Evolutionary conservation across 2,329 filamentous ascomycete genomes (phyloP).

Genomic region (Boeremia lycopersici): DNA sequence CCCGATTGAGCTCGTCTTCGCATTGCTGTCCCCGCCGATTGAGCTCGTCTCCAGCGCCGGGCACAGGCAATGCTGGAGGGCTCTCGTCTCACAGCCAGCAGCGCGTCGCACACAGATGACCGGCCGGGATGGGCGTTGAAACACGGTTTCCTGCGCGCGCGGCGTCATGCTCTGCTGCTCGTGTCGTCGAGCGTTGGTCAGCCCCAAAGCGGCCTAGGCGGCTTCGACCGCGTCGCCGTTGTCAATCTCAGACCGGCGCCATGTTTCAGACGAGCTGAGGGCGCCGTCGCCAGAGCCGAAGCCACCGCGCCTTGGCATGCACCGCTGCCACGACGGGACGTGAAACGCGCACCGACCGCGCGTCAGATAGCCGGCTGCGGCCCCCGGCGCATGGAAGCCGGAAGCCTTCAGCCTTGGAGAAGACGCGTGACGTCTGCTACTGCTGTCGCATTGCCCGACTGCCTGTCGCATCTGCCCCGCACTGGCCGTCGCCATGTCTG

Average conservation of each 20-base stretch:
- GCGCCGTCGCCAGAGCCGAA: constrained; percentile 1
- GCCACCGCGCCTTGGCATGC: constrained; percentile 5
- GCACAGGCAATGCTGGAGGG: too few relatives aligned
- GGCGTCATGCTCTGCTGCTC: constrained; percentile 12
- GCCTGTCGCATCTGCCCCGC: constrained; percentile 15
- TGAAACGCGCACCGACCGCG: constrained; percentile 30
- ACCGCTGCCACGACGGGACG: constrained; percentile 11
- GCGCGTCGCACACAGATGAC: not conserved
- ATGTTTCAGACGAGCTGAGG: constrained; percentile 32
- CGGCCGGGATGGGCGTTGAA: constrained; percentile 14
- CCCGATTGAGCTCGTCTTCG: too few relatives aligned
- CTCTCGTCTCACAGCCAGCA: not conserved
- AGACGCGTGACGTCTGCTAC: constrained; percentile 23
- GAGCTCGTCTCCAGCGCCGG: too few relatives aligned
- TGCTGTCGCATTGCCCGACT: too few relatives aligned
- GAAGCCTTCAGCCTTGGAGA: constrained; percentile 39
- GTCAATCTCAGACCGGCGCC: constrained; percentile 33
- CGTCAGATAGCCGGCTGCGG: not conserved
- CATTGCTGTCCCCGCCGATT: too few relatives aligned
- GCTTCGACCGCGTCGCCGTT: constrained; percentile 11
- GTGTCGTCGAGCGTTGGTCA: not conserved
- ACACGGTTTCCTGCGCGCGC: constrained; percentile 14
- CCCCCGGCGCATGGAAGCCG: constrained; percentile 7
- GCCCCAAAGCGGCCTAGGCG: constrained; percentile 18
- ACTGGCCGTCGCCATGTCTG: constrained; percentile 16